These are phyloP conservation scores for Lichenothelia convexa DNA, from an alignment of 495 filamentous ascomycete species.

Conservation along the genomic window DNA sequence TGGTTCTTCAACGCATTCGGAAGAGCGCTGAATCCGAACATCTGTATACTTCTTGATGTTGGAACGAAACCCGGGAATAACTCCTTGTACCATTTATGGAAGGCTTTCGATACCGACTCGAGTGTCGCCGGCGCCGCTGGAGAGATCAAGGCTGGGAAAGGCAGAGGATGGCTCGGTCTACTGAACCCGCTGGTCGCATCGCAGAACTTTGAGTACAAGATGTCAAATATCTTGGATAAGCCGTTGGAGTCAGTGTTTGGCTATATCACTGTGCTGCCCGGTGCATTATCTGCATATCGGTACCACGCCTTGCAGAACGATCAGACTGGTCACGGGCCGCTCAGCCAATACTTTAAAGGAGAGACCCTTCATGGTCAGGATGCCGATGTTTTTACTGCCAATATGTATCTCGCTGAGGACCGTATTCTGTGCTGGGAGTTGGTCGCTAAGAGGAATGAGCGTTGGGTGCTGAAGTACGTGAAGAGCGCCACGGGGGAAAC, in stretches of 20 bases:
- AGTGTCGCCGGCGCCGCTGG: slow-evolving; percentile 92
- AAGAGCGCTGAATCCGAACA: slow-evolving; percentile 77
- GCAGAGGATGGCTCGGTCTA: slow-evolving; percentile 60
- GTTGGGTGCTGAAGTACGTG: slow-evolving; percentile 96
- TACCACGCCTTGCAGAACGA: slow-evolving; percentile 97
- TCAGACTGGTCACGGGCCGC: slow-evolving; percentile 78
- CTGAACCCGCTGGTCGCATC: slow-evolving; percentile 90
- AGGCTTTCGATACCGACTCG: slow-evolving; percentile 94
- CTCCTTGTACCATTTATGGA: slow-evolving; percentile 96
- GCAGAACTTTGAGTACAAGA: slow-evolving; percentile 99
- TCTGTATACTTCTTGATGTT: slow-evolving; percentile 92
- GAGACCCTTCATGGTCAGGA: slow-evolving; percentile 93
- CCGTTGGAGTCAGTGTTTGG: slow-evolving; percentile 94
- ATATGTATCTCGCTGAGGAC: slow-evolving; percentile 98
- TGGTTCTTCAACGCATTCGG: slow-evolving; percentile 99
- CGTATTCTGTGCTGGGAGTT: slow-evolving; percentile 98
- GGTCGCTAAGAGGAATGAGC: slow-evolving; percentile 82
- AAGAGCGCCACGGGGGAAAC: slow-evolving; percentile 91
- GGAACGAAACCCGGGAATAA: slow-evolving; percentile 76
- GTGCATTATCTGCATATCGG: slow-evolving; percentile 84
- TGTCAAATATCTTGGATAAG: slow-evolving; percentile 98
- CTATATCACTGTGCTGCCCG: slow-evolving; percentile 92
- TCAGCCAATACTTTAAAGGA: slow-evolving; percentile 99
- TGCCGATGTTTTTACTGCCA: slow-evolving; percentile 95
- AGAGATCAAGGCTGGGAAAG: slow-evolving; percentile 93